Conservation (phyloP, 495 filamentous ascomycete genomes). For the Physcia stellaris region DNA sequence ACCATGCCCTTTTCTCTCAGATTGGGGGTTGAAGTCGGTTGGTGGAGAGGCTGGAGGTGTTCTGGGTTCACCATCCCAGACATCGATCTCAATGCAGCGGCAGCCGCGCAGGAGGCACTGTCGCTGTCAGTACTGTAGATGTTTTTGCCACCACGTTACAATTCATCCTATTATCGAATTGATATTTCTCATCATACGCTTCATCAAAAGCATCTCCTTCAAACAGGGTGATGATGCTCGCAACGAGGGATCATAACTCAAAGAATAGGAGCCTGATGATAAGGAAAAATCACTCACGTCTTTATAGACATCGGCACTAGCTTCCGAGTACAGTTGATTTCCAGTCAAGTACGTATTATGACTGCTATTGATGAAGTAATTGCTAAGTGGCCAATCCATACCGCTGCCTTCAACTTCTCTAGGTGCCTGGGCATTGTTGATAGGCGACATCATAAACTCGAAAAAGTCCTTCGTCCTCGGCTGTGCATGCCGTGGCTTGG, state of each 20-base stretch:
- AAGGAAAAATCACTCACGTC: constrained; percentile 60
- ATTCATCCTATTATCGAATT: too few relatives aligned
- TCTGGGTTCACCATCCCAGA: constrained; percentile 68
- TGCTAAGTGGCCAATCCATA: constrained; percentile 72
- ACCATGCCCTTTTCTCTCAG: constrained; percentile 12
- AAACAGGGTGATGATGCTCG: not conserved
- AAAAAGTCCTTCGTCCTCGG: too few relatives aligned
- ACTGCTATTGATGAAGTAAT: constrained; percentile 83
- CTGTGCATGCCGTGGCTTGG: too few relatives aligned
- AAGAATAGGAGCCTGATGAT: not conserved
- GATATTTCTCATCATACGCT: too few relatives aligned
- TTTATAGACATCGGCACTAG: constrained; percentile 69
- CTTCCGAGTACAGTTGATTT: constrained; percentile 77
- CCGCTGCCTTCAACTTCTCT: too few relatives aligned
- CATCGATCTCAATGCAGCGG: constrained; percentile 88
- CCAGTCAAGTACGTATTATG: constrained; percentile 94
- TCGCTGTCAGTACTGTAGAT: too few relatives aligned
- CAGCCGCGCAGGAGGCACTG: constrained; percentile 67
- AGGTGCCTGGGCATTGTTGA: too few relatives aligned
- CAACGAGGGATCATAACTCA: not conserved
- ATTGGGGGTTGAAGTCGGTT: constrained; percentile 17
- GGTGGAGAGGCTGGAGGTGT: constrained; percentile 22
- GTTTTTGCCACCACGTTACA: too few relatives aligned
- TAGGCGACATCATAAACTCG: too few relatives aligned
- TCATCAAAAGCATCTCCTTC: constrained; percentile 1